phyloP scores from a whole-genome alignment of 176 grass and related monocot genomes.

The Otatea glauca region DNA sequence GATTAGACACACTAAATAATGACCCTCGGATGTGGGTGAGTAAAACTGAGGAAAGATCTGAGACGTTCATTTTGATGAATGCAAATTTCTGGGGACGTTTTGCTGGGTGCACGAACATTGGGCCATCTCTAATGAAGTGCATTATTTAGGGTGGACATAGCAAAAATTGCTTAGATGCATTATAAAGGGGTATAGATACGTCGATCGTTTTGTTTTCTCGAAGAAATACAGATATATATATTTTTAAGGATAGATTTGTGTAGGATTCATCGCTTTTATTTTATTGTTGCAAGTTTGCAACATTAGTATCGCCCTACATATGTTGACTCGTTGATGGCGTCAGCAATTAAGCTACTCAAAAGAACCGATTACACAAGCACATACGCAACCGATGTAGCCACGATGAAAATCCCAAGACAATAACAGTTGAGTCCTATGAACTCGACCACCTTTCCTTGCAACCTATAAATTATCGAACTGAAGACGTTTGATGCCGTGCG shows the following conservation, averaged over 20 bases:
- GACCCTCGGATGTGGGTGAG: too few relatives aligned
- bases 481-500: background rate
- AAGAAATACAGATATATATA: too few relatives aligned
- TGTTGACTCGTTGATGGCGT: background rate
- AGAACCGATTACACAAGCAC: background rate
- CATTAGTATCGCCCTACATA: background rate
- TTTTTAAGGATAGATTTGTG: background rate
- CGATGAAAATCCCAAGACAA: conserved; percentile 9
- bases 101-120: too few relatives aligned
- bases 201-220: background rate
- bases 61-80: too few relatives aligned
- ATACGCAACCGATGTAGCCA: background rate
- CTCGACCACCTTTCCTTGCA: background rate
- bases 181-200: too few relatives aligned
- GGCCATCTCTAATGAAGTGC: too few relatives aligned
- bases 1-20: too few relatives aligned
- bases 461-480: conserved; percentile 1
- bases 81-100: too few relatives aligned
- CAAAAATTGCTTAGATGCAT: too few relatives aligned
- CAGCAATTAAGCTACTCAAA: background rate
- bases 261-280: background rate
- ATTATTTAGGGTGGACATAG: too few relatives aligned
- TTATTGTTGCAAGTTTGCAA: background rate
- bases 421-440: background rate
- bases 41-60: too few relatives aligned